Base-by-base conservation (phyloP, 768 basidiomycete genomes). In the Lentinula raphanica region DNA sequence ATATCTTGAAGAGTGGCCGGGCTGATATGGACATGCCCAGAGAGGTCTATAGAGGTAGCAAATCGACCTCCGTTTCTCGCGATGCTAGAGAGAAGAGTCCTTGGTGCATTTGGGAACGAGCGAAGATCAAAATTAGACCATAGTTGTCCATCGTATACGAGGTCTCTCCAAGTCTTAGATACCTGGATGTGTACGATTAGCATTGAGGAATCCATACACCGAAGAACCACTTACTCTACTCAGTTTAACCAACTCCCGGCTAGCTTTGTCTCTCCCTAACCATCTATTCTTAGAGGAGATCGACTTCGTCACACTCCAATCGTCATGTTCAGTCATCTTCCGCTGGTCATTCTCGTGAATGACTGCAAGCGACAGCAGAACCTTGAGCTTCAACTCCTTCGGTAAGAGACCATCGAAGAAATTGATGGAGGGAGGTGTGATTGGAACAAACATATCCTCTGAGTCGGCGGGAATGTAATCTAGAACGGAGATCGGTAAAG, bases 101-200 rank as follows among this genome's bases (percentile, higher is more conserved):
- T 65, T 12, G 86, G 78, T 6, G 87, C 67, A 36, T 76, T 73
- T 13, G 88, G 83, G 67, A 90, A 88, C 1, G 84, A 70, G 19
- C 69, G 78, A 32, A 93, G 74, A 66, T 90, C 79, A 32, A 91
- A 74, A 57, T 79, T 67, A 44, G 72, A 65, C 94, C 94, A 95
- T n/a, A 95, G 77, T 65, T 93, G 90, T 13, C 93, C 93, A 68
- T 96, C 94, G 63, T 87, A 84, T 25, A 86, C 84, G 38, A 94
- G 80, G 2, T 73, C 68, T 54, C 81, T 84, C 92, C 93, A 96
- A 9, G 76, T 65, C 67, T 82, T 88, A 28, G 88, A 94, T 11
- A 92, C 88, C 90, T 93, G 64, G 36, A 44, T 29, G 13, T 54
- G 31, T 36, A n/a, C n/a, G n/a, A n/a, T n/a, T n/a, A n/a, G n/a